Base-by-base conservation (phyloP, 2,329 filamentous ascomycete genomes). In the Grosmannia clavigera region DNA sequence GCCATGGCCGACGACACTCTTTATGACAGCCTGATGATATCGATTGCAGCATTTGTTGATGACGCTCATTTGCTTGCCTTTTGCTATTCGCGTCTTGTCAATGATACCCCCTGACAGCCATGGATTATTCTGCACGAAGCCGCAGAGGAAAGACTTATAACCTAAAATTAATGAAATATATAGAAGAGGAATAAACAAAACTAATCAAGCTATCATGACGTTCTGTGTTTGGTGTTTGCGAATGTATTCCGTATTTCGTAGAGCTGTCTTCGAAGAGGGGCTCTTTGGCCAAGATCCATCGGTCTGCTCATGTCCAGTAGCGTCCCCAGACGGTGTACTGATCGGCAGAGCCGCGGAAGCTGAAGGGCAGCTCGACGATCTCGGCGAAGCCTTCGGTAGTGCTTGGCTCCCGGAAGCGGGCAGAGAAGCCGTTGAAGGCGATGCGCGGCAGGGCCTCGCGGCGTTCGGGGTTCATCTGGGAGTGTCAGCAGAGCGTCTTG, bases 331-430 rank as follows among this genome's bases (percentile, higher is more conserved):
- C 73, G 43, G 75, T 74, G 68, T 84, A 85, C 65, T 90, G 84
- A 40, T 86, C 82, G 58, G 83, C 79, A 1, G 78, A 81, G 0
- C 90, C 90, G 51, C 81, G 76, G 68, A 94, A 92, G 70, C 80
- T 72, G 68, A 99, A 99, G 38, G 87, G 81, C 0, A 95, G 75
- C 59, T 83, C 81, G 1, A 82, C 77, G 43, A 99, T 82, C 65
- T 96, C 90, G 64, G 87, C 76, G 67, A 96, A 96, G 0, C 92
- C 92, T 73, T 99, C 94, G 14, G 81, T 78, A 1, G 81, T 62
- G 48, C 78, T 80, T 0, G 92, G 94, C 65, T 86, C 80, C 64
- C 84, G 83, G 72, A 89, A 94, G 58, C 89, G 81, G 10, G 84
- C 82, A 19, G 78, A 75, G 68, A 90, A 99, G 14, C 84, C 81